Base-by-base conservation (phyloP, 345 rosid species). In the Corchorus capsularis region DNA sequence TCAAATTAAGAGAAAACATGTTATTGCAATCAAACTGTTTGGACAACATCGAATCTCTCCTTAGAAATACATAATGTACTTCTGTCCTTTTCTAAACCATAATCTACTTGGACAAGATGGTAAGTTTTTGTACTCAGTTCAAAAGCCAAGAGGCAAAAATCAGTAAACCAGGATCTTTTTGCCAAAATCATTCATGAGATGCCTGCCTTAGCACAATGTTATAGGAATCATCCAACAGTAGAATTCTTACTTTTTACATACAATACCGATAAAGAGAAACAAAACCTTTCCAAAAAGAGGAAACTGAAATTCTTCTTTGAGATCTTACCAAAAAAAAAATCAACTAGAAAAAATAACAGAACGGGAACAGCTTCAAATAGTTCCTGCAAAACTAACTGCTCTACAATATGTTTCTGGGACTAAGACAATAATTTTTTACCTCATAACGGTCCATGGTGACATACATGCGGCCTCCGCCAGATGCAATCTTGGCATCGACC, bases 401-500 rank as follows among this genome's bases (percentile, higher is more conserved):
- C 41, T 13, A 49, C 43, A n/a, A n/a, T n/a, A 47, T 68, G 53
- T 16, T 66, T 19, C 12, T 45, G 37, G 70, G 35, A 66, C 47
- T 54, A 11, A 15, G n/a, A 72, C 12, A 32, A 39, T 2, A 1
- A 68, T 49, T 73, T 47, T 61, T 16, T 41, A 93, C 99, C 97
- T 96, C 99, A 59, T 96, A 96, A 3, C 99, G 90, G 73, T 96
- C 99, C 96, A 96, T 88, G 2, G 98, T 96, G 54, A 96, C 98
- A 39, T 91, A 83, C 99, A 96, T 96, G 69, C 99, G 97, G 32
- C 99, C 99, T 60, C 99, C 99, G 82, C 99, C 99, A 68, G 99
- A 96, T 62, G 98, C 99, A 72, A 96, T 79, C 78, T 83, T 91
- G 41, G 98, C 98, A 82, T 96, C 99, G 41, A 91, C 75, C 66